Base-by-base conservation (phyloP, 2,329 filamentous ascomycete genomes). In the Cercospora citrullina region DNA sequence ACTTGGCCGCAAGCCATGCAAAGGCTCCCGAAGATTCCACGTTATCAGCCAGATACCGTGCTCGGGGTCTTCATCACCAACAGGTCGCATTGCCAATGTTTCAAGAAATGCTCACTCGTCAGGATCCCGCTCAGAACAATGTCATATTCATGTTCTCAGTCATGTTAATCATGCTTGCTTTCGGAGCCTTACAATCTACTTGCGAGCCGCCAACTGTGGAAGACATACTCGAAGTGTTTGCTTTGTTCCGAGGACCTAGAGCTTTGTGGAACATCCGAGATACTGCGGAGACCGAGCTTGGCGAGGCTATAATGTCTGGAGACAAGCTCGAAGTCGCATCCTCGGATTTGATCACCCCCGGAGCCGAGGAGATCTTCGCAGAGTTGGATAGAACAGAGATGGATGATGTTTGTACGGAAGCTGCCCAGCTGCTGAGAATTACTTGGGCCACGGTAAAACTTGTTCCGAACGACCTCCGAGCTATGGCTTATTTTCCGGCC, bases 21-120 rank as follows among this genome's bases (percentile, higher is more conserved):
- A 30, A 30, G n/a, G 42, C 26, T n/a, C 21, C 61, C 14, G 30
- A 12, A 2, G 63, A 65, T 23, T 31, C 65, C 23, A 39, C 63
- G 5, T 42, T 64, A 31, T 57, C 72, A 23, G 64, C 68, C 30
- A 69, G 58, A 10, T 76, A 74, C 39, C 72, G 73, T 5, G 73
- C 72, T 2, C 65, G 74, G 36, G 75, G 69, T 12, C 64, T 77
- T 10, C 68, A 75, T 61, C 75, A 77, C 64, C 75, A 77, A 53
- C 72, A 75, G 30, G 58, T 67, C 18, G 73, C 72, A 5, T 68
- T 75, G 16, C 67, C 72, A 23, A 65, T 73, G 10, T 77, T 76
- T 26, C 72, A 75, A 62, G 64, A 63, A 2, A 65, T 73, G 59
- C 64, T 75, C 31, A 36, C 61, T n/a, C 61, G 59, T 60, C 66